phyloP scores from a whole-genome alignment of 2,329 filamentous ascomycete genomes.

The Apiospora marii region DNA sequence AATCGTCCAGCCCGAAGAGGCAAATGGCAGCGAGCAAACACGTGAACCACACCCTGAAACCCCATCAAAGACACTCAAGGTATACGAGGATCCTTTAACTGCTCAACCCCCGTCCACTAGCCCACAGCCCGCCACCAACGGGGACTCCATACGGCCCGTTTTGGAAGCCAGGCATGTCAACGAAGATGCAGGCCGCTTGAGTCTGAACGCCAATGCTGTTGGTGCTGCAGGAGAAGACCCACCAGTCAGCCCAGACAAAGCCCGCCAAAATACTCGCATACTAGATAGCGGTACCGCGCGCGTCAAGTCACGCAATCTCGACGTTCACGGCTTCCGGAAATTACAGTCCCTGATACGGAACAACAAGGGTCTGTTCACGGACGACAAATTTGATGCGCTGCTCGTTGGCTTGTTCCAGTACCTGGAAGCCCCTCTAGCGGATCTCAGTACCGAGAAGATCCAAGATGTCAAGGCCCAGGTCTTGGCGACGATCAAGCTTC shows the following conservation, averaged over 20 bases:
- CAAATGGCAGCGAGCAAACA: slow-evolving; percentile 26
- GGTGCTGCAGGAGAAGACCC: slow-evolving; percentile 18
- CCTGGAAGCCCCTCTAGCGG: slow-evolving; percentile 67
- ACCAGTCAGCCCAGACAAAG: slow-evolving; percentile 54
- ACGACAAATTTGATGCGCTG: slow-evolving; percentile 74
- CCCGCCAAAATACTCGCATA: slow-evolving; percentile 66
- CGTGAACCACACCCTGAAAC: slow-evolving; percentile 31
- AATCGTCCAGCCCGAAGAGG: slow-evolving; percentile 5
- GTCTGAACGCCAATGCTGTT: slow-evolving; percentile 34
- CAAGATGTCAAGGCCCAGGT: slow-evolving; percentile 79
- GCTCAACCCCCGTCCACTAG: slow-evolving; percentile 50
- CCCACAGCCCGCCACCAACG: slow-evolving; percentile 54
- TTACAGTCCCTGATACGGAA: slow-evolving; percentile 78
- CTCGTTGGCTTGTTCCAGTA: slow-evolving; percentile 75
- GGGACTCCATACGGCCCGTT: slow-evolving; percentile 50
- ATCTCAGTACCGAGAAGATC: slow-evolving; percentile 67
- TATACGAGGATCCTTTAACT: slow-evolving; percentile 70
- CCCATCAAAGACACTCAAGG: slow-evolving; percentile 54
- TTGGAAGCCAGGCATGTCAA: slow-evolving; percentile 69
- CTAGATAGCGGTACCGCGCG: slow-evolving; percentile 79
- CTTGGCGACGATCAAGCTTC: slow-evolving; percentile 75
- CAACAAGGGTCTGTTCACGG: slow-evolving; percentile 67
- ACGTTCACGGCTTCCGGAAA: slow-evolving; percentile 82
- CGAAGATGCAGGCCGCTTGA: slow-evolving; percentile 55
- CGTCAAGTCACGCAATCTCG: slow-evolving; percentile 74